A percentile compares a stretch with the other conserved stretches of the same genome.
phyloP scores from a whole-genome alignment of 2,329 filamentous ascomycete genomes.

The Colletotrichum aenigma region DNA sequence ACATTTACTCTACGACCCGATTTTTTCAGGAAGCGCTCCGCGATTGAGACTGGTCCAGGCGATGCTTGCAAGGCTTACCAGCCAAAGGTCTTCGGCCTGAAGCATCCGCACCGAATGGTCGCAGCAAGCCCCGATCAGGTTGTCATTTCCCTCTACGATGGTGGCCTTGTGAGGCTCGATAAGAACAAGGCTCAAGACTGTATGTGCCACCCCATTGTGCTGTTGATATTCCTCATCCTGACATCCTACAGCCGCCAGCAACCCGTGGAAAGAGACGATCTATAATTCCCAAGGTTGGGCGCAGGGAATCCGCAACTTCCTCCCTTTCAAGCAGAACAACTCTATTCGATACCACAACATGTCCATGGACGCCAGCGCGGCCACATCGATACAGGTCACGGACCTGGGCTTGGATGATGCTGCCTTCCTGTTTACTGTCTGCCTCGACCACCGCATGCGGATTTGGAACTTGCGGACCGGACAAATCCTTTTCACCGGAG shows the following conservation, averaged over 20 bases:
- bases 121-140: constrained; percentile 76
- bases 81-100: constrained; percentile 77
- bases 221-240: constrained; percentile 5
- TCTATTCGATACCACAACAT: constrained; percentile 67
- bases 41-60: constrained; percentile 74
- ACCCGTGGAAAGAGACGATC: constrained; percentile 72
- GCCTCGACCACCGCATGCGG: constrained; percentile 85
- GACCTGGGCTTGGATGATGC: constrained; percentile 53
- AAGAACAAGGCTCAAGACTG: constrained; percentile 55
- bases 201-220: constrained; percentile 33
- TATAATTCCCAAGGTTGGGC: constrained; percentile 78
- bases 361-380: constrained; percentile 70
- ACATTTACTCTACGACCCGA: constrained; percentile 84
- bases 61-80: constrained; percentile 78
- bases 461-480: constrained; percentile 90
- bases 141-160: constrained; percentile 81
- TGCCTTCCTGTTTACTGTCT: constrained; percentile 76
- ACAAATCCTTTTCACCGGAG: constrained; percentile 75
- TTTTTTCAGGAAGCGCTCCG: constrained; percentile 74
- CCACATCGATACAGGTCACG: constrained; percentile 65
- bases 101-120: constrained; percentile 79
- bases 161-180: constrained; percentile 74
- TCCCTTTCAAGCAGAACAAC: constrained; percentile 69
- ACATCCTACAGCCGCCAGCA: constrained; percentile 29
- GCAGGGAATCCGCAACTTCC: constrained; percentile 67